Evolutionary conservation across 1,284 basidiomycete species (phyloP), one percentile per base, ranked within the genome.

Genomic region (Irpex lacteus): DNA sequence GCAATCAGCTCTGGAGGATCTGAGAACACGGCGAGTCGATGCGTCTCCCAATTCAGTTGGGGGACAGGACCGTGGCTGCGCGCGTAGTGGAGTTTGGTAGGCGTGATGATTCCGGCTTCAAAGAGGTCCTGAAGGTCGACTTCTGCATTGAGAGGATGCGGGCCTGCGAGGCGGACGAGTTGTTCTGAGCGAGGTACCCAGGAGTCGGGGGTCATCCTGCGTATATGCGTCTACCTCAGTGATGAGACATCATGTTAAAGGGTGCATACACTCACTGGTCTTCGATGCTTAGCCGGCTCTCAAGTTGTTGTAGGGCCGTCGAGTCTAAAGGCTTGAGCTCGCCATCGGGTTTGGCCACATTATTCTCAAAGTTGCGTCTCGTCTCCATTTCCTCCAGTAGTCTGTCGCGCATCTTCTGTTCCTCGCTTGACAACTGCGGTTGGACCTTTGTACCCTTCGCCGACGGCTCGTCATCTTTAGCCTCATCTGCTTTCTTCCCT

Each of bases 121-220:
- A 66, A 70, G 11, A 72, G 44, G 5, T 50, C 61, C 19, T 59
- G 53, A 18, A 69, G 64, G 52, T 66, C 62, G 5, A 68, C 67
- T 37, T 72, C 70, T 4, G 69, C 70, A 57, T 72, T 72, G 21
- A 72, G 64, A 8, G 70, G 70, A 58, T 69, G 66, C 34, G 67
- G 68, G 0, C 69, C 69, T 1, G 70, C 69, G 3, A 72, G 66
- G 2, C 70, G 68, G 2, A 68, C 60, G 2, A 72, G 64, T 15
- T 66, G 58, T 1, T 65, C 13, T 2, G 70, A 72, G n/a, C 70
- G 70, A n/a, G 70, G 70, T 4, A 72, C 66, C 70, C 70, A 70
- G 1, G 69, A 71, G 57, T 70, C 70, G 0, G 70, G 69, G 1
- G 68, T 68, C 34, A 63, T 49, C 49, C 69, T 71, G 15, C 26